Evolutionary conservation across 768 basidiomycete genomes (phyloP), one percentile per base, ranked within the genome.

Genomic region (Macrolepiota dolichaula): DNA sequence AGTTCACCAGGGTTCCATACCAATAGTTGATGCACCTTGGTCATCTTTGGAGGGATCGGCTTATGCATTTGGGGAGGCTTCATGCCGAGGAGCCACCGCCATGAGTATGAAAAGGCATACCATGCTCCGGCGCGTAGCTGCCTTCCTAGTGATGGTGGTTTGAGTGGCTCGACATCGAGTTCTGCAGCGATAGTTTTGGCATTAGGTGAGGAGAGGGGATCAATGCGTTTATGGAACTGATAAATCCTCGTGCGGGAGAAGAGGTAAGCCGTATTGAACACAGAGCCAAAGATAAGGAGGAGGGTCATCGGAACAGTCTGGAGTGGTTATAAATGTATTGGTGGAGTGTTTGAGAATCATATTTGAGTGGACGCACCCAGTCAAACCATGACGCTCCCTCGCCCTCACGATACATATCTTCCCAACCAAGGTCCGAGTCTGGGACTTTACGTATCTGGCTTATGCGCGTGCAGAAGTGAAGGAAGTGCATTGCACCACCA

Each of bases 1-100:
- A 90, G 73, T 64, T 87, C 85, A 19, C 84, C 86, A 2, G 93
- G 92, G 12, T 80, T 77, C 92, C 92, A 94, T 51, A 89, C 80
- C 55, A 90, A 85, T 54, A 94, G 73, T 69, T 91, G 86, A 68
- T 92, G 91, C n/a, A 93, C 82, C 49, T 79, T 78, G 29, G 81
- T 73, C 3, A 74, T 76, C 15, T 75, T 75, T 19, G 77, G 74
- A 27, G 72, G 72, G 27, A 74, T 71, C n/a, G 76, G 69, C 2
- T 64, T 56, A 17, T 67, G 67, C 54, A 62, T 62, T 24, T 74
- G 72, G 5, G 81, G 79, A 4, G 81, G 80, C 36, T 79, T 79
- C 69, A 89, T 72, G 46, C 87, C 86, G 17, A 91, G 73, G 32
- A 91, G 73, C 73, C 89, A 92, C 25, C 88, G 78, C 80, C 85